A percentile compares a stretch with the other conserved stretches of the same genome.
Conservation (phyloP, 352 stramenopile species). For the Globisporangium viniferum region DNA sequence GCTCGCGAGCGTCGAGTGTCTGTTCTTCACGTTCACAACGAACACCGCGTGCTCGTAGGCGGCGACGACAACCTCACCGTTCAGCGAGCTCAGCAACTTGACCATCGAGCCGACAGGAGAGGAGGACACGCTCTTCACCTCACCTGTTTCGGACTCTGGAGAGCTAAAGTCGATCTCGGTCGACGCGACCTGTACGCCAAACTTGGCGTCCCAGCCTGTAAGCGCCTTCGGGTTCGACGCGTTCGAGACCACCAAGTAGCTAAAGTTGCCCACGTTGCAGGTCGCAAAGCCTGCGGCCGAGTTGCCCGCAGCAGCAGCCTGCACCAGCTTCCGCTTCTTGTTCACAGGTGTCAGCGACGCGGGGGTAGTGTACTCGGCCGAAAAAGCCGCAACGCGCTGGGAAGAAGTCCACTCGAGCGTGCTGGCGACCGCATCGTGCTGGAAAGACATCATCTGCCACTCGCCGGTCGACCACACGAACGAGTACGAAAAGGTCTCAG, state of each 20-base stretch:
- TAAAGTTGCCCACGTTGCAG: slow-evolving; percentile 43
- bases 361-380: slow-evolving; percentile 14
- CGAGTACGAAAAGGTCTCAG: slow-evolving; percentile 69
- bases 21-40: slow-evolving; percentile 66
- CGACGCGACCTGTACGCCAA: slow-evolving; percentile 58
- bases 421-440: slow-evolving; percentile 45
- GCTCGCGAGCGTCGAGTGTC: slow-evolving; percentile 66
- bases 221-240: slow-evolving; percentile 37
- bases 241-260: slow-evolving; percentile 50
- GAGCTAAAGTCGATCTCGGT: slow-evolving; percentile 37
- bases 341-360: slow-evolving; percentile 24
- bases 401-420: slow-evolving; percentile 37
- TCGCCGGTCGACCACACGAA: slow-evolving; percentile 51
- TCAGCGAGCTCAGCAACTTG: slow-evolving; percentile 43
- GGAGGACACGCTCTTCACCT: slow-evolving; percentile 8
- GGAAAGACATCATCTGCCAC: slow-evolving; percentile 51
- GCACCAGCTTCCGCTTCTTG: slow-evolving; percentile 69
- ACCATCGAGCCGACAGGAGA: slow-evolving; percentile 40
- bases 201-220: slow-evolving; percentile 71
- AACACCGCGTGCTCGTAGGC: slow-evolving; percentile 64
- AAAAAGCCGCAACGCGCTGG: slow-evolving; percentile 40
- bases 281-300: slow-evolving; percentile 28
- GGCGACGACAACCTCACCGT: slow-evolving; percentile 59
- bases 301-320: slow-evolving; percentile 1
- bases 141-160: slow-evolving; percentile 22